Conservation (phyloP, 2,329 filamentous ascomycete genomes). For the Chaetomiaceae sp. region DNA sequence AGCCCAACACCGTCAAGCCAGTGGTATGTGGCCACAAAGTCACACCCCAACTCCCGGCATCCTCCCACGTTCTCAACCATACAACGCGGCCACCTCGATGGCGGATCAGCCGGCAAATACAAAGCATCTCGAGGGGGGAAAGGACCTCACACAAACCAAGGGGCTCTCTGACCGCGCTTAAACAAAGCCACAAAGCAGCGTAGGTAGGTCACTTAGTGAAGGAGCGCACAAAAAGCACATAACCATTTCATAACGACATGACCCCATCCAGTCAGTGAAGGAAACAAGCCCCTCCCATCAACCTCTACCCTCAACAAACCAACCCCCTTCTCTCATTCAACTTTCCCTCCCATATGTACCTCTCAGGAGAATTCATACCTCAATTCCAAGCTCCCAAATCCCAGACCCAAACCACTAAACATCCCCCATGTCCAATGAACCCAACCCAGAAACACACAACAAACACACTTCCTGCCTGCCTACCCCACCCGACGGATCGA, state of each 20-base stretch:
- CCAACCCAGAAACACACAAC: not conserved
- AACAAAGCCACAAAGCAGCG: not conserved
- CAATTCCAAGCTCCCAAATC: not conserved
- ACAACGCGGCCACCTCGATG: too few species aligned
- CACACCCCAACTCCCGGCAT: too few species aligned
- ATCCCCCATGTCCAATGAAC: not conserved
- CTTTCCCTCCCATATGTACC: not conserved
- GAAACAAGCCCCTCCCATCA: not conserved
- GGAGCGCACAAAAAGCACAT: not conserved
- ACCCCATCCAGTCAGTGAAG: not conserved
- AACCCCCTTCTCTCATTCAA: not conserved
- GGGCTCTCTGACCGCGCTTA: too few species aligned
- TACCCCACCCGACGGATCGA: constrained; percentile 6
- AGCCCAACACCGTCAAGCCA: too few species aligned
- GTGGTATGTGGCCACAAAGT: too few species aligned
- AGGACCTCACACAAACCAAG: not conserved
- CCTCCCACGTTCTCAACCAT: too few species aligned
- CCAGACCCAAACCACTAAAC: not conserved
- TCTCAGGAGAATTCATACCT: not conserved
- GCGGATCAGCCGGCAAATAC: too few species aligned
- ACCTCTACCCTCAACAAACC: not conserved
- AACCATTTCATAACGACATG: constrained; percentile 7
- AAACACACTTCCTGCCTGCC: not conserved
- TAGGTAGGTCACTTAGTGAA: not conserved
- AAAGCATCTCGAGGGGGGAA: too few species aligned